Conservation (phyloP, 1,139 yeast species). For the Groenewaldozyma auringiensis region DNA sequence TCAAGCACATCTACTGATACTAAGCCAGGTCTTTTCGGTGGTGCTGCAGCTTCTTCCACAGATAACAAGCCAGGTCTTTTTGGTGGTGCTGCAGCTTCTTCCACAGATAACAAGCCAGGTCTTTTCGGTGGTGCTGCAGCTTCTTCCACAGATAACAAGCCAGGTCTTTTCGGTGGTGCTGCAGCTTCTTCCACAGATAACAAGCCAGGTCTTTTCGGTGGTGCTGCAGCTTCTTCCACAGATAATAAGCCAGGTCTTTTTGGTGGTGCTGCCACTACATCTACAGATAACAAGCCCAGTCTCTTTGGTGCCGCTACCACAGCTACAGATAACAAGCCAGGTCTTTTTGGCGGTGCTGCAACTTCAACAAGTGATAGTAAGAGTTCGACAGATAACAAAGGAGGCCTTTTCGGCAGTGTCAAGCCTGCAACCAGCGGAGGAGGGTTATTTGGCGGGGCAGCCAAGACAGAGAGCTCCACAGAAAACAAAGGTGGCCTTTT, state of each 20-base stretch:
- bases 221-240: too few species aligned
- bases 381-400: background rate
- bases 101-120: background rate
- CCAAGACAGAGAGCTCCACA: background rate
- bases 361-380: background rate
- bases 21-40: slow-evolving; percentile 3
- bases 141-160: background rate
- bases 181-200: slow-evolving; percentile 1
- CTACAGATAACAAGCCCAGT: background rate
- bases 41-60: background rate
- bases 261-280: background rate
- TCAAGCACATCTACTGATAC: background rate
- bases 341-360: background rate
- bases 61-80: background rate
- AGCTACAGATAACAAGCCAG: background rate
- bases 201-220: too few species aligned
- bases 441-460: background rate
- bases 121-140: background rate
- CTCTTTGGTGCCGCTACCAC: slow-evolving; percentile 6
- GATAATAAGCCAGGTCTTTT: background rate
- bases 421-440: background rate
- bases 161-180: slow-evolving; percentile 7
- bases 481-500: background rate
- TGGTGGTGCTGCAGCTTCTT: background rate
- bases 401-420: background rate